Evolutionary conservation across 2,329 filamentous ascomycete genomes (phyloP).

Genomic region (Lecanicillium sp.): DNA sequence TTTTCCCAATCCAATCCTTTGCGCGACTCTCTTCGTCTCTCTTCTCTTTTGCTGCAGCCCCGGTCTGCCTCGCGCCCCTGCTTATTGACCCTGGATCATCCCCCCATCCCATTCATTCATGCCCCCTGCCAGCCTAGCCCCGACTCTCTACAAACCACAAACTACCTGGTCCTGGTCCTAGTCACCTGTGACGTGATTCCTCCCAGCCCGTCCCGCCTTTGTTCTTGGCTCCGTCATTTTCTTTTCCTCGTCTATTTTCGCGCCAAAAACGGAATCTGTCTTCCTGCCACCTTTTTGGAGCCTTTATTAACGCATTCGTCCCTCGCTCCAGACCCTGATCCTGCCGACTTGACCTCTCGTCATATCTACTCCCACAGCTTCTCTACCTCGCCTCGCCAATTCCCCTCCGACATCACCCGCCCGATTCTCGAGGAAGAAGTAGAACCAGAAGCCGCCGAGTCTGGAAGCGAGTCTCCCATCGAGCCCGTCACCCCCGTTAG

Average conservation of each 20-base stretch:
- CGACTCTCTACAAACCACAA: constrained; percentile 20
- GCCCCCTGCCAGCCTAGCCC: constrained; percentile 4
- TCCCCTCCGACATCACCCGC: constrained; percentile 43
- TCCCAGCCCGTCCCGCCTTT: constrained; percentile 10
- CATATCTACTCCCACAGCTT: constrained; percentile 19
- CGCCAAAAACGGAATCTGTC: neutral
- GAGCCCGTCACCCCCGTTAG: constrained; percentile 59
- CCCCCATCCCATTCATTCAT: constrained; percentile 3
- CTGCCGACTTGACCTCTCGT: neutral
- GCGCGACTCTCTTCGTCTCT: neutral
- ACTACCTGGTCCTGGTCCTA: too few species aligned
- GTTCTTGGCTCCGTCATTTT: constrained; percentile 8
- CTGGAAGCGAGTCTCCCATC: constrained; percentile 51
- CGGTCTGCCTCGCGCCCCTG: constrained; percentile 10
- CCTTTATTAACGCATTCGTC: constrained; percentile 16
- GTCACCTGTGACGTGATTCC: constrained; percentile 17
- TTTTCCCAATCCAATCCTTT: neutral
- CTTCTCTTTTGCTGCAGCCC: neutral
- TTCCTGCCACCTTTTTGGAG: neutral
- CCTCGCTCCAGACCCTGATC: constrained; percentile 13
- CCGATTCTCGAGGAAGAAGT: constrained; percentile 48
- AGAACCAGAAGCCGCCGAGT: constrained; percentile 47
- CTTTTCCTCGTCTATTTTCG: too few species aligned
- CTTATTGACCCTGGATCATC: constrained; percentile 13
- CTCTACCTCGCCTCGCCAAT: constrained; percentile 41